Evolutionary conservation across 1,284 basidiomycete species (phyloP).

Genomic region (Cutaneotrichosporon curvatum): DNA sequence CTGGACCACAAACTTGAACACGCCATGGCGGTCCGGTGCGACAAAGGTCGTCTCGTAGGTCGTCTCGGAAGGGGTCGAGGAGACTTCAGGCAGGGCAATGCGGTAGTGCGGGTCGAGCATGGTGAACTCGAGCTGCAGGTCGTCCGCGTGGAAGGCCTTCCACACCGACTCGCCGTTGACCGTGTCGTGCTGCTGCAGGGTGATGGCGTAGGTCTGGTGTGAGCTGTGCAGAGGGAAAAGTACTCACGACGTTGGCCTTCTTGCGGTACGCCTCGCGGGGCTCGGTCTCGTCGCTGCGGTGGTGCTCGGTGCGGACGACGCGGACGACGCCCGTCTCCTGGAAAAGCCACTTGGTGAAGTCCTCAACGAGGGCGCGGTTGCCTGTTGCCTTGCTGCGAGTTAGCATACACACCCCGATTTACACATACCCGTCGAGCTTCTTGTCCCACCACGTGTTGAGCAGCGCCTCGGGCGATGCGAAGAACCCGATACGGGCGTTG

Average conservation of each 20-base stretch:
- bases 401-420: not conserved
- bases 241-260: constrained; percentile 72
- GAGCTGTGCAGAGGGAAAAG: not conserved
- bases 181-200: constrained; percentile 44
- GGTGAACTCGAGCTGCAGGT: constrained; percentile 89
- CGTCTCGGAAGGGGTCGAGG: constrained; percentile 17
- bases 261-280: constrained; percentile 65
- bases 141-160: constrained; percentile 62
- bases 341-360: constrained; percentile 84
- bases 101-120: constrained; percentile 96
- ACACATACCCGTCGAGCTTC: constrained; percentile 48
- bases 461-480: constrained; percentile 74
- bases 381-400: constrained; percentile 52
- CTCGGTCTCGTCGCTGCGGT: constrained; percentile 56
- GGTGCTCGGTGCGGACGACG: constrained; percentile 68
- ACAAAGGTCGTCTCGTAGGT: constrained; percentile 73
- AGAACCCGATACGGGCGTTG: constrained; percentile 71
- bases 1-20: constrained; percentile 90
- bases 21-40: constrained; percentile 89
- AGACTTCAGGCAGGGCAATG: constrained; percentile 56
- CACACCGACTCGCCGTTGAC: constrained; percentile 49
- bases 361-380: constrained; percentile 65
- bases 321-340: constrained; percentile 76
- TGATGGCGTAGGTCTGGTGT: constrained; percentile 62
- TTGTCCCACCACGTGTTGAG: constrained; percentile 48